Conservation (phyloP, 768 basidiomycete species). For the Lentinula edodes region DNA sequence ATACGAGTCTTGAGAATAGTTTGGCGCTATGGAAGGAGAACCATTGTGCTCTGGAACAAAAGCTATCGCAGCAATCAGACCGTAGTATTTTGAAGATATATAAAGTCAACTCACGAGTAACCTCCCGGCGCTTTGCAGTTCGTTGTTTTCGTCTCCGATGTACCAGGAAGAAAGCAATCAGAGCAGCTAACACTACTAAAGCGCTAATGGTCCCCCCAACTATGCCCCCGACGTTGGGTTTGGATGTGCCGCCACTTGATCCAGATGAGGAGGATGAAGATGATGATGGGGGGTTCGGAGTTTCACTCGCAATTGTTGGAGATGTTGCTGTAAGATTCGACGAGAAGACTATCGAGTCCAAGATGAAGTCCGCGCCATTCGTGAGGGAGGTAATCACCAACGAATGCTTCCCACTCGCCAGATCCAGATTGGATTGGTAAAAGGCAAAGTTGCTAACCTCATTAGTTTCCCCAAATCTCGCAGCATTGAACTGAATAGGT, state of each 20-base stretch:
- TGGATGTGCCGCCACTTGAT: background rate
- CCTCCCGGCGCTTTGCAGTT: background rate
- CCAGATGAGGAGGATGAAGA: background rate
- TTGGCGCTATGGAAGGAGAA: background rate
- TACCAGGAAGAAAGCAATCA: background rate
- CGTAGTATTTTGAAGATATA: background rate
- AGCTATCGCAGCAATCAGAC: background rate
- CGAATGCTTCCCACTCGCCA: background rate
- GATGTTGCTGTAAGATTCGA: background rate
- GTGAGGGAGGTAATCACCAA: background rate
- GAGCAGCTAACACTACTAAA: background rate
- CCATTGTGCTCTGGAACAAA: background rate
- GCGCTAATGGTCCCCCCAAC: conserved; percentile 1
- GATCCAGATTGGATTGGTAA: background rate
- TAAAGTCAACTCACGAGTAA: background rate
- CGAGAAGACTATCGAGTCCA: background rate
- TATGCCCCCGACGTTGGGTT: background rate
- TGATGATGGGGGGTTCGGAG: background rate
- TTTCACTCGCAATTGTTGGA: background rate
- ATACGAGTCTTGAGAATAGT: background rate
- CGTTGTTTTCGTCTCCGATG: background rate
- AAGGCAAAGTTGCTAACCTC: background rate
- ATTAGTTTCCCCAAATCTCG: background rate
- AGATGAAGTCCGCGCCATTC: background rate
- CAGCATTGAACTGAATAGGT: background rate